Conservation (phyloP, 83 land plant genomes). For the Isoetes engelmannii region DNA sequence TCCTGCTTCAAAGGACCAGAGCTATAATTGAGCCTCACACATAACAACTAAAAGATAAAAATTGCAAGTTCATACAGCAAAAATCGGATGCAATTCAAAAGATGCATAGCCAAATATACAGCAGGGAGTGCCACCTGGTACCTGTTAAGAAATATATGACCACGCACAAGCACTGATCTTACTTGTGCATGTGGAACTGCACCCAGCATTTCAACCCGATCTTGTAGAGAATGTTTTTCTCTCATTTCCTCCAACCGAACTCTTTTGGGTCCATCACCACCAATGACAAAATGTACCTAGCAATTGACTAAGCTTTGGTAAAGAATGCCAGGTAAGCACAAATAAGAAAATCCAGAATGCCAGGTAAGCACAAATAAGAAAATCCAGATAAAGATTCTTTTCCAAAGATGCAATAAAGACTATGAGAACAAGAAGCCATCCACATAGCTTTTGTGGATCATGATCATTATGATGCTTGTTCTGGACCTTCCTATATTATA, state of each 20-base stretch:
- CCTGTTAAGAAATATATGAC: constrained; percentile 98
- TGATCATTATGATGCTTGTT: too few species aligned
- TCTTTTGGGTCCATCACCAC: constrained; percentile 99
- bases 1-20: background rate
- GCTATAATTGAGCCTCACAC: background rate
- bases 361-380: too few species aligned
- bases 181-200: constrained; percentile 97
- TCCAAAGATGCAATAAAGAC: too few species aligned
- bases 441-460: too few species aligned
- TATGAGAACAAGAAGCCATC: too few species aligned
- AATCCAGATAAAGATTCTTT: too few species aligned
- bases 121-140: background rate
- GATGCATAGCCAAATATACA: background rate
- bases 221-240: constrained; percentile 94
- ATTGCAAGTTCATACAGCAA: background rate
- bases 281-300: constrained; percentile 87
- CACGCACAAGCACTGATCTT: constrained; percentile 77
- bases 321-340: too few species aligned
- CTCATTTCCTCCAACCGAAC: constrained; percentile 99
- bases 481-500: too few species aligned
- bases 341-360: too few species aligned
- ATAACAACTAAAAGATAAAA: background rate
- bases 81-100: background rate
- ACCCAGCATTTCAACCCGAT: constrained; percentile 97
- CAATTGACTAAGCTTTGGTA: too few species aligned